phyloP scores from a whole-genome alignment of 1,284 basidiomycete species.

The Inonotus hispidus region DNA sequence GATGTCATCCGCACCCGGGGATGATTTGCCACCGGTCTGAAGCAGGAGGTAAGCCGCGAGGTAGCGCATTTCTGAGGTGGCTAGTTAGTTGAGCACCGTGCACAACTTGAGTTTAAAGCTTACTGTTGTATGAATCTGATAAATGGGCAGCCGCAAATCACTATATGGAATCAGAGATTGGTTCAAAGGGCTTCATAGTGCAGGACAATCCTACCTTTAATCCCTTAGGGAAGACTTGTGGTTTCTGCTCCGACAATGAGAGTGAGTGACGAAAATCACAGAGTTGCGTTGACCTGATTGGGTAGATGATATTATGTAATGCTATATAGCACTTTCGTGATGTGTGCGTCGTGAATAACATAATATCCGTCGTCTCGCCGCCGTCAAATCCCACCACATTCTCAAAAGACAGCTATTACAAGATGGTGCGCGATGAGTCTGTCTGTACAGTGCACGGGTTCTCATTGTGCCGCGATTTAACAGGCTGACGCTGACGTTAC shows the following conservation, averaged over 20 bases:
- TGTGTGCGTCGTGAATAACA: constrained; percentile 40
- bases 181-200: neutral
- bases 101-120: neutral
- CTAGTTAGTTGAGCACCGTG: neutral
- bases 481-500: constrained; percentile 79
- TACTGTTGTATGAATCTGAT: constrained; percentile 29
- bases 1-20: constrained; percentile 86
- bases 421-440: constrained; percentile 14
- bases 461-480: constrained; percentile 20
- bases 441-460: constrained; percentile 19
- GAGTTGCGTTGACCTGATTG: neutral
- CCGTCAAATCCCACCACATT: neutral
- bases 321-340: constrained; percentile 26
- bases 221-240: constrained; percentile 84
- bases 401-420: constrained; percentile 5
- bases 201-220: constrained; percentile 59
- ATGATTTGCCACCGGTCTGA: constrained; percentile 88
- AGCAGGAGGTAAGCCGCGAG: constrained; percentile 98
- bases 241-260: constrained; percentile 58
- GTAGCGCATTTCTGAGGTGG: constrained; percentile 69
- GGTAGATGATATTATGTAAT: constrained; percentile 9
- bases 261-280: neutral
- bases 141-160: constrained; percentile 81
- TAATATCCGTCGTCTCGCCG: constrained; percentile 29
- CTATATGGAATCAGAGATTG: neutral